A percentile compares a stretch with the other conserved stretches of the same genome.
Evolutionary conservation across 495 filamentous ascomycete genomes (phyloP).

Genomic region (Podospora pseudoanserina): DNA sequence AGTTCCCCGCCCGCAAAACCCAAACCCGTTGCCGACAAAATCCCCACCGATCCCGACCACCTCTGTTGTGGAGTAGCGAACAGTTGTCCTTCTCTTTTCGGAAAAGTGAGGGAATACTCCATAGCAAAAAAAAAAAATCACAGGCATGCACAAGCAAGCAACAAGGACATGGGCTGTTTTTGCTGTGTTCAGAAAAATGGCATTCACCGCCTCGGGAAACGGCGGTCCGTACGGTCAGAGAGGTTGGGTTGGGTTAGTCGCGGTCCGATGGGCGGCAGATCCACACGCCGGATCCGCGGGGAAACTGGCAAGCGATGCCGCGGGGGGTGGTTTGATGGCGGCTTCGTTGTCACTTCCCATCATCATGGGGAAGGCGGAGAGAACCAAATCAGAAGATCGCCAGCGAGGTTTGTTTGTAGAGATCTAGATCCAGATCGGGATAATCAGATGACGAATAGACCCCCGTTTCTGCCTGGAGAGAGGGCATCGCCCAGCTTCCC

Average conservation of each 20-base stretch:
- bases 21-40: not conserved
- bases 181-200: not conserved
- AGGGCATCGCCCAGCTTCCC: not conserved
- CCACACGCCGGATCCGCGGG: not conserved
- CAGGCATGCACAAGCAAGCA: not conserved
- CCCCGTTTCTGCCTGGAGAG: not conserved
- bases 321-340: not conserved
- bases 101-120: not conserved
- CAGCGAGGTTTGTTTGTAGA: not conserved
- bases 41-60: not conserved
- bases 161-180: not conserved
- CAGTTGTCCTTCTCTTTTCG: not conserved
- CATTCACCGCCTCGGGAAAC: not conserved
- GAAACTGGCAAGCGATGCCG: not conserved
- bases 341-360: not conserved
- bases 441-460: not conserved
- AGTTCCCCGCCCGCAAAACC: too few relatives aligned
- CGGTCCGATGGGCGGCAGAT: not conserved
- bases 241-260: not conserved
- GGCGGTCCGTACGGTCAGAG: not conserved
- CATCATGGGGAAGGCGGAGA: not conserved
- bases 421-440: not conserved
- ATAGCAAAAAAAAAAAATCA: not conserved
- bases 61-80: not conserved
- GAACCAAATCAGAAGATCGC: not conserved